Base-by-base conservation (phyloP, 495 filamentous ascomycete genomes). In the Rhizodiscina lignyota region DNA sequence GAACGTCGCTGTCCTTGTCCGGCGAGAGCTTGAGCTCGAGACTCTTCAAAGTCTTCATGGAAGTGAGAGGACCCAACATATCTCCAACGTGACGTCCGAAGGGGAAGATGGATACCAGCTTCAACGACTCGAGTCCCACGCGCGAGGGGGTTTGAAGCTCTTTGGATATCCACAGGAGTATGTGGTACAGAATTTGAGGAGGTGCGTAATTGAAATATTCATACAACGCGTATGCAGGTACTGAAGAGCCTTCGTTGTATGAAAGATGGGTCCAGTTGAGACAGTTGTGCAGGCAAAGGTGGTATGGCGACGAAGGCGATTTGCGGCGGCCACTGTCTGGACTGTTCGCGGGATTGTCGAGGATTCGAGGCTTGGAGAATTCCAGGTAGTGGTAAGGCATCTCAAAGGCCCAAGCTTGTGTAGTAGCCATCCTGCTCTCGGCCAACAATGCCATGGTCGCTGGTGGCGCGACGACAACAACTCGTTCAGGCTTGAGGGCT, bases 231-330 rank as follows among this genome's bases (percentile, higher is more conserved):
- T 46, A 50, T 0, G 43, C 47, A 3, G 39, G 32, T 18, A 50
- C 36, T 1, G 47, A 45, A 12, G 39, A 38, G 11, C 47, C 47
- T 27, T 50, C 47, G 27, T 50, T 50, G 26, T 50, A 50, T 0
- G 39, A 31, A 1, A 50, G 20, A 21, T 50, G 40, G 2, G 21
- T 39, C 43, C 47, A 50, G 8, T 8, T 8, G 24, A 27, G 24
- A 13, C 8, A 13, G 24, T 27, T 8, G 24, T 8, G 8, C 8
- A 8, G 24, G 24, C 24, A 27, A 27, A 8, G 24, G 24, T 13
- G 24, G 24, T 13, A 13, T 8, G 8, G 24, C 24, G 8, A 27
- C 24, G 24, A 27, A 27, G 24, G 8, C 13, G 24, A 13, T 13
- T 13, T 8, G 24, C 24, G 13, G 8, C 8, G 13, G 24, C 24